Conservation (phyloP, 768 basidiomycete genomes). For the Boletus sp. region DNA sequence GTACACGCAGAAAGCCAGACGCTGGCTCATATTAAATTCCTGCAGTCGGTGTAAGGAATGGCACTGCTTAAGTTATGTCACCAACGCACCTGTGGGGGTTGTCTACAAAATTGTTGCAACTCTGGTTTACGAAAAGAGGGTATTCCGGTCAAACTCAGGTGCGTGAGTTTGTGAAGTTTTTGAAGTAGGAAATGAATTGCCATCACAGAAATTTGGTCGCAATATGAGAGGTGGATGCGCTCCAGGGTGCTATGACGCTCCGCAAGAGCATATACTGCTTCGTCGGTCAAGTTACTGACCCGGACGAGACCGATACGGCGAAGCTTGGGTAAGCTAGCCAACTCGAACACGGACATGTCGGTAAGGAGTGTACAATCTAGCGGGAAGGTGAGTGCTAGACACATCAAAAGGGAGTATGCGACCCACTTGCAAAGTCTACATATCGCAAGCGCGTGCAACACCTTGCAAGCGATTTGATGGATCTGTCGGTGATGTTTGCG, state of each 20-base stretch:
- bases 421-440: conserved; percentile 93
- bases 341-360: conserved; percentile 91
- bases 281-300: conserved; percentile 89
- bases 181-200: conserved; percentile 89
- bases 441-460: conserved; percentile 90
- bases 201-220: conserved; percentile 90
- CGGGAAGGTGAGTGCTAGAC: conserved; percentile 9
- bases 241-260: conserved; percentile 86
- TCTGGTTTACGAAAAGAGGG: conserved; percentile 83
- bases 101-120: conserved; percentile 85
- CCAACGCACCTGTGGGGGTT: conserved; percentile 73
- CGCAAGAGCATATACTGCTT: conserved; percentile 85
- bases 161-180: conserved; percentile 86
- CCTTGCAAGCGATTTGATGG: conserved; percentile 79
- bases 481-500: conserved; percentile 83
- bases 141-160: conserved; percentile 97
- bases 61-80: neutral
- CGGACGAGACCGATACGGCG: conserved; percentile 94
- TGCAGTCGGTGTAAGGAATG: conserved; percentile 31
- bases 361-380: conserved; percentile 84
- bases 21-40: conserved; percentile 92
- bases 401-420: neutral
- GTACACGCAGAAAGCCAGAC: conserved; percentile 92
- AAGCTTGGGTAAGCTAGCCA: conserved; percentile 84
- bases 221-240: conserved; percentile 95